Base-by-base conservation (phyloP, 495 filamentous ascomycete species). In the Geoglossum glabrum region DNA sequence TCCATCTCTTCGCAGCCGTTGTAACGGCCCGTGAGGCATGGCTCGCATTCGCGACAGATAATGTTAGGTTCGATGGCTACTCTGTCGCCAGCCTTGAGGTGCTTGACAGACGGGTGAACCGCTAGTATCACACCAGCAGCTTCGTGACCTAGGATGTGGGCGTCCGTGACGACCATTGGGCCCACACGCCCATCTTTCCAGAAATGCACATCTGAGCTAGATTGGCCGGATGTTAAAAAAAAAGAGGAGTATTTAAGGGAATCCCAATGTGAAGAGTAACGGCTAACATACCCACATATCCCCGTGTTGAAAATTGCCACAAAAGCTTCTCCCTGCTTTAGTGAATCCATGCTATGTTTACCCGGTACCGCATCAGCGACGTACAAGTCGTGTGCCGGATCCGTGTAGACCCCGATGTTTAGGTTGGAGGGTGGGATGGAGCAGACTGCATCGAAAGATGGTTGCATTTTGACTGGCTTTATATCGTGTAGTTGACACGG, bases 51-150 rank as follows among this genome's bases (percentile, higher is more conserved):
- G 46, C 66, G 65, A 58, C 74, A 77, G 3, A 72, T 69, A 6
- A 73, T 71, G 23, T 72, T 70, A 10, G 74, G 74, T 57, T 76
- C 74, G 38, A 77, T 65, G 19, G 74, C 74, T 3, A 77, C 72
- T 43, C 73, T 64, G 55, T 77, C 74, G 31, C 73, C 73, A 25
- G 63, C 64, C 47, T 68, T 67, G 19, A 76, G 64, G 54, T 62
- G 64, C 1, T 65, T 69, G 3, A 76, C 74, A 0, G 67, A 71
- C 31, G 68, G 68, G 40, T 73, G 73, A 54, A 70, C 67, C 47
- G 69, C 66, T 7, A 76, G 60, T 34, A 76, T 68, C n/a, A 72
- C 55, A 7, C 74, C 74, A 26, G 74, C 68, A 33, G 72, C 71
- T 61, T 76, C 74, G 56, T 76, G 74, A 10, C 74, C 74, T 19